phyloP scores from a whole-genome alignment of 176 grass and related monocot genomes.

The Oryza rufipogon region DNA sequence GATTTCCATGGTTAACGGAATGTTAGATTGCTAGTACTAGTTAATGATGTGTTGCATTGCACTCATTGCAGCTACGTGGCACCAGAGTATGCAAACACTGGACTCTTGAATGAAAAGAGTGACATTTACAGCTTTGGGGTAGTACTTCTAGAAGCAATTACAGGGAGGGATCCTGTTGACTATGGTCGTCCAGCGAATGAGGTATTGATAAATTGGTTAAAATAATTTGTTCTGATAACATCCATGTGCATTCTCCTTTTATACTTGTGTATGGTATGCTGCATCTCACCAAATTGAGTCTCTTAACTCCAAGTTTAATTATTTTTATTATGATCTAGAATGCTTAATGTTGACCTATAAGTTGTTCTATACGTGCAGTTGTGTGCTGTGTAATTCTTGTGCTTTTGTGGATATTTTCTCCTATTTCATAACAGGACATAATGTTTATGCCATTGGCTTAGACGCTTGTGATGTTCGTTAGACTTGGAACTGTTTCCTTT shows the following conservation, averaged over 20 bases:
- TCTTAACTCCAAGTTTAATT: conserved; percentile 21
- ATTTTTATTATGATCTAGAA: conserved; percentile 21
- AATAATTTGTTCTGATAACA: conserved; percentile 19
- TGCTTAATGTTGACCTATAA: conserved; percentile 30
- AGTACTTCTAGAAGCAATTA: conserved; percentile 83
- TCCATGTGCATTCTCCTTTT: conserved; percentile 4
- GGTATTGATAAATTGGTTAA: conserved; percentile 48
- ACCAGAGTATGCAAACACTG: conserved; percentile 90
- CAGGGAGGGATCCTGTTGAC: conserved; percentile 87
- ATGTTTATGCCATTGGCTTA: background rate
- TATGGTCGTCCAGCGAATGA: conserved; percentile 75
- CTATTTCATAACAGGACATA: conserved; percentile 18
- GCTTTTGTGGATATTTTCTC: background rate
- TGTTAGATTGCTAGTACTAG: conserved; percentile 8
- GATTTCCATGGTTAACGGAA: background rate
- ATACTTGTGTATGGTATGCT: conserved; percentile 13
- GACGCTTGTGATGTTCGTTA: background rate
- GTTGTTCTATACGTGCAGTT: conserved; percentile 10
- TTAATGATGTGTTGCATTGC: conserved; percentile 30
- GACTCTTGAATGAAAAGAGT: conserved; percentile 86
- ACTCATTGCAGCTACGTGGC: conserved; percentile 71
- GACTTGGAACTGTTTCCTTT: background rate
- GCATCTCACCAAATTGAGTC: conserved; percentile 15
- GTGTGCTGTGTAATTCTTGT: background rate
- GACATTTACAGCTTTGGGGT: conserved; percentile 91